Base-by-base conservation (phyloP, 176 grass and related monocot species). In the Oryza officinalis region DNA sequence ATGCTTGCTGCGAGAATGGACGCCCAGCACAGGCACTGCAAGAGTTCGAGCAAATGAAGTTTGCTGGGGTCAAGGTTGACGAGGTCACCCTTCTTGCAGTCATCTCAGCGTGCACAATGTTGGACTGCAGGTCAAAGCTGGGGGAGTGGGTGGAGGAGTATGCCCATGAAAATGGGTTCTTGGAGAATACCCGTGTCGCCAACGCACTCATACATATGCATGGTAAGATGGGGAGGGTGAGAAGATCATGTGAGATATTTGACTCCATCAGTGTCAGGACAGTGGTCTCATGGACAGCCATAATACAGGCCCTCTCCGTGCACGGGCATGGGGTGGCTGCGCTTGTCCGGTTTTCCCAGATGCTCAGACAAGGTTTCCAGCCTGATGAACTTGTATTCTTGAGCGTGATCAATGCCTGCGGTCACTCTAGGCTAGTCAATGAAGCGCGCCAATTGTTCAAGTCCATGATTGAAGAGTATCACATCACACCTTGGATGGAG, bases 141-240 rank as follows among this genome's bases (percentile, higher is more conserved):
- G 80, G 35, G 0, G 63, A 79, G 32, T 91, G 89, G 89, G 71
- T 89, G 57, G 83, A 94, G 65, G 54, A 63, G 1, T 87, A 74
- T 30, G 80, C 60, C 0, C 0, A 22, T 1, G 88, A 71, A 7
- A 83, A 32, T 52, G 63, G 74, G 2, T 91, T 89, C 75, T 35
- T 76, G 13, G 17, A 79, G 74, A 85, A 67, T 3, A 66, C 78
- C 37, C 41, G 14, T 8, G 60, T 94, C 2, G 37, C 73, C 14
- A 91, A 94, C 72, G 87, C 87, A 0, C 87, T 94, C 69, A 85
- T 94, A 37, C 65, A 94, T 60, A 85, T 94, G 86, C 83, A 94
- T 52, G 79, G 86, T 43, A 91, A 85, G 79, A 67, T 72, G 47
- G 92, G 89, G 9, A 82, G 31, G 50, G 65, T 94, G 40, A 80